Evolutionary conservation across 1,139 yeast genomes (phyloP).

Genomic region (Hyphopichia wangnamkhiaoensis): DNA sequence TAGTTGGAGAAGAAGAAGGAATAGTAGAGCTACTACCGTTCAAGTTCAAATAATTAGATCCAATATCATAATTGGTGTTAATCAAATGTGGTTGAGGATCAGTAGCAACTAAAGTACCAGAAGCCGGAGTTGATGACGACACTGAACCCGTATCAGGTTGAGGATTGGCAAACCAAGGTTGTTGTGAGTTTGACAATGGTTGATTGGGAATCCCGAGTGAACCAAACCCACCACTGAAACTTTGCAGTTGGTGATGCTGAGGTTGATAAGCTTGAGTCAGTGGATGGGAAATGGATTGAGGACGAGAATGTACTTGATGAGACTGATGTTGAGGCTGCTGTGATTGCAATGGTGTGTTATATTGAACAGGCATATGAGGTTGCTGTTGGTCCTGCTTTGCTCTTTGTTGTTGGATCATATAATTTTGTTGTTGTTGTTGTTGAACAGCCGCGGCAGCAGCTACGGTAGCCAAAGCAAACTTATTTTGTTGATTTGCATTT

Average conservation of each 20-base stretch:
- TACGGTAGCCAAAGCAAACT: conserved; percentile 30
- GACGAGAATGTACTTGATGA: conserved; percentile 2
- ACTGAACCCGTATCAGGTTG: conserved; percentile 13
- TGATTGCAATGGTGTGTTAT: background rate
- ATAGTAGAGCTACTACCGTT: conserved; percentile 4
- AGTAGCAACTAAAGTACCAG: background rate
- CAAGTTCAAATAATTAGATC: background rate
- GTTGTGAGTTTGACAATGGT: conserved; percentile 9
- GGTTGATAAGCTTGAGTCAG: too few species aligned
- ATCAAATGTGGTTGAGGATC: conserved; percentile 6
- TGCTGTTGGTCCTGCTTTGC: conserved; percentile 12
- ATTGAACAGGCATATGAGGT: conserved; percentile 5
- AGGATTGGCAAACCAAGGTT: conserved; percentile 8
- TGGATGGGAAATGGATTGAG: conserved; percentile 5
- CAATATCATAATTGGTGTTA: background rate
- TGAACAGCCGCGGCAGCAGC: conserved; percentile 34
- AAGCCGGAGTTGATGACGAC: conserved; percentile 7
- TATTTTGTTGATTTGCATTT: conserved; percentile 17
- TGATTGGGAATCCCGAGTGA: background rate
- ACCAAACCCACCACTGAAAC: conserved; percentile 5
- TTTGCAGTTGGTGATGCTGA: conserved; percentile 10
- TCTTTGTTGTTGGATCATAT: conserved; percentile 16
- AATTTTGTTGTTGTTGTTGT: conserved; percentile 23
- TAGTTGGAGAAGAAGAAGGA: conserved; percentile 4
- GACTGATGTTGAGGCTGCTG: conserved; percentile 3